Conservation (phyloP, 2,329 filamentous ascomycete genomes). For the Cryphonectria carpinicola region DNA sequence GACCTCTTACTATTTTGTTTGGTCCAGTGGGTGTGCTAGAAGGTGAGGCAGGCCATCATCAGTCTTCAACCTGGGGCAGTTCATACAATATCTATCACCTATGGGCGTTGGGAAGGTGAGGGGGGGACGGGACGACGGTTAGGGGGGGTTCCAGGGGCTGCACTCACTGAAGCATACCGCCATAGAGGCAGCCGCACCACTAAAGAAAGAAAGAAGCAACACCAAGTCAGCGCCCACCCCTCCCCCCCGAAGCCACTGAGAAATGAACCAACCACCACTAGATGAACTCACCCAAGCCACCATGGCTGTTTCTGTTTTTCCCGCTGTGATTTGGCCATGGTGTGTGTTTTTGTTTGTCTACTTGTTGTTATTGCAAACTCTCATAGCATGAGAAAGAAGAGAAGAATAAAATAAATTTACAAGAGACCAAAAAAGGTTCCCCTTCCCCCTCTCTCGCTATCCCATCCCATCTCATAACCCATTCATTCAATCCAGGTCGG, state of each 20-base stretch:
- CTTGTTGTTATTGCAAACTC: not conserved
- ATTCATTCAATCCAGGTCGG: slow-evolving; percentile 2
- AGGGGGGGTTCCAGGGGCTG: not conserved
- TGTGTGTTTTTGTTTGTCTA: not conserved
- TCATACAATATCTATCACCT: too few relatives aligned
- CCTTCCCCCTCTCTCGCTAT: too few relatives aligned
- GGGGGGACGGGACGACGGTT: not conserved
- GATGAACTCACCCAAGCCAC: slow-evolving; percentile 46
- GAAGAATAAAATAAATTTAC: not conserved
- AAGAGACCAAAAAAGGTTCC: not conserved
- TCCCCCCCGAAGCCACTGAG: not conserved
- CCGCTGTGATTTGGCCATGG: slow-evolving; percentile 22
- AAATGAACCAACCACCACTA: not conserved
- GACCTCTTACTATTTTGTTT: slow-evolving; percentile 48
- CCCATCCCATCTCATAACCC: not conserved
- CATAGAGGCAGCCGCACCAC: slow-evolving; percentile 49
- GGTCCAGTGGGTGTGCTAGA: slow-evolving; percentile 48
- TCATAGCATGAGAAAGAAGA: not conserved
- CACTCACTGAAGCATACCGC: slow-evolving; percentile 50
- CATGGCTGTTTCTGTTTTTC: slow-evolving; percentile 45
- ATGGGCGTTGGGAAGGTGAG: too few relatives aligned
- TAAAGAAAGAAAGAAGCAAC: slow-evolving; percentile 27
- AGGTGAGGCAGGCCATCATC: slow-evolving; percentile 24
- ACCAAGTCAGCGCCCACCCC: slow-evolving; percentile 5
- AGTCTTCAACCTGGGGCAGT: not conserved